These are phyloP conservation scores for Candida piceae DNA, from an alignment of 805 yeast genomes.

Conservation along the genomic window DNA sequence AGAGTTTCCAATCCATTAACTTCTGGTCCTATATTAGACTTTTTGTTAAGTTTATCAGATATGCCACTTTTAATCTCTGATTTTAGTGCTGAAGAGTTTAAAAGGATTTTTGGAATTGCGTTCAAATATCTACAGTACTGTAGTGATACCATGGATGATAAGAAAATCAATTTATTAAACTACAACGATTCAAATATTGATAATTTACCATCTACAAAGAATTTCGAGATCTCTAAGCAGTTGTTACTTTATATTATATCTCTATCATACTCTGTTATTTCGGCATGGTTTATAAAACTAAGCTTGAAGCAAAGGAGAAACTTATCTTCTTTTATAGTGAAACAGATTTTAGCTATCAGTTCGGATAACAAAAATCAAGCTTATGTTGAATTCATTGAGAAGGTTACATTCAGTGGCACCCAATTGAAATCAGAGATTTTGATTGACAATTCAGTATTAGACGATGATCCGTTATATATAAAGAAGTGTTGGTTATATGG, in stretches of 20 bases:
- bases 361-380: slow-evolving; percentile 45
- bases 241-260: slow-evolving; percentile 57
- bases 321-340: slow-evolving; percentile 58
- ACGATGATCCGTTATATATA: slow-evolving; percentile 18
- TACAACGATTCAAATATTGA: slow-evolving; percentile 50
- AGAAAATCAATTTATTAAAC: slow-evolving; percentile 21
- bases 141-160: slow-evolving; percentile 35
- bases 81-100: slow-evolving; percentile 71
- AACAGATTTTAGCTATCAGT: slow-evolving; percentile 40
- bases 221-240: slow-evolving; percentile 39
- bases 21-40: slow-evolving; percentile 70
- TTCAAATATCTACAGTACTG: slow-evolving; percentile 75
- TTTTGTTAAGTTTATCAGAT: slow-evolving; percentile 59
- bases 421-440: slow-evolving; percentile 42
- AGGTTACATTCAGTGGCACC: slow-evolving; percentile 62
- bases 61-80: slow-evolving; percentile 64
- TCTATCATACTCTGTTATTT: slow-evolving; percentile 62
- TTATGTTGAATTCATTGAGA: slow-evolving; percentile 58
- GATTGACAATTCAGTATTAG: slow-evolving; percentile 7
- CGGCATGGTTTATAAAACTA: slow-evolving; percentile 68
- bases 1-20: slow-evolving; percentile 67
- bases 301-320: slow-evolving; percentile 51
- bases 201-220: slow-evolving; percentile 47
- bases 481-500: slow-evolving; percentile 57
- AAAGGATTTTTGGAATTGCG: slow-evolving; percentile 77